phyloP scores from a whole-genome alignment of 2,329 filamentous ascomycete genomes.

The Helminthosporium solani region DNA sequence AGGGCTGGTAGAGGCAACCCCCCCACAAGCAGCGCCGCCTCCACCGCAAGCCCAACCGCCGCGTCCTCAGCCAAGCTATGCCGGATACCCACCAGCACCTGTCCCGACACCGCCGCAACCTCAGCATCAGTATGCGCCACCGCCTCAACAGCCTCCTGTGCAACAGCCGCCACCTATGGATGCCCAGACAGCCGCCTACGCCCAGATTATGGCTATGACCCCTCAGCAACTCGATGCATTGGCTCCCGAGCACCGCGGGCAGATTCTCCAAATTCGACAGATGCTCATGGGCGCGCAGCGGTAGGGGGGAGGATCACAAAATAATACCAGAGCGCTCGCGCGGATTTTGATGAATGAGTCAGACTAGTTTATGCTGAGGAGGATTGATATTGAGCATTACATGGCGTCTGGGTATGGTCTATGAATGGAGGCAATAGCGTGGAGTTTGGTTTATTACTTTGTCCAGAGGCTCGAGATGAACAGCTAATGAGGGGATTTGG shows the following conservation, averaged over 20 bases:
- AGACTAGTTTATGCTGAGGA: not conserved
- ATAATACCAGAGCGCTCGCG: no score
- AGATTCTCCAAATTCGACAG: conserved; percentile 76
- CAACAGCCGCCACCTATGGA: conserved; percentile 9
- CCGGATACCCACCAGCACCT: conserved; percentile 47
- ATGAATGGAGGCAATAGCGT: conserved; percentile 4
- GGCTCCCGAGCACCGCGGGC: conserved; percentile 70
- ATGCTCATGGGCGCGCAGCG: conserved; percentile 50
- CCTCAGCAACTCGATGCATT: conserved; percentile 78
- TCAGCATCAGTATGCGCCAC: conserved; percentile 11
- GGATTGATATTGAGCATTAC: not conserved
- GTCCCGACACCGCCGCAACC: conserved; percentile 54
- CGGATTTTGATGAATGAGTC: not conserved
- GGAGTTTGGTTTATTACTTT: conserved; percentile 9
- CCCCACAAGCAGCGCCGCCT: conserved; percentile 35
- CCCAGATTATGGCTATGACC: conserved; percentile 72
- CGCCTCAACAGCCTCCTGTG: conserved; percentile 50
- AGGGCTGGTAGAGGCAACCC: conserved; percentile 68
- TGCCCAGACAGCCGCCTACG: conserved; percentile 61
- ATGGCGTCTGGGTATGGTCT: conserved; percentile 3
- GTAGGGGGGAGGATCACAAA: conserved; percentile 2
- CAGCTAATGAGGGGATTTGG: not conserved
- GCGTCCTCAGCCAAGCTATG: conserved; percentile 34
- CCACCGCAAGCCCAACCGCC: conserved; percentile 26
- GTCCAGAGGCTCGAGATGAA: not conserved